Percentiles rank a stretch among this genome's conserved stretches.
Evolutionary conservation across 345 rosid species (phyloP).

Genomic region (Citrus inodora): DNA sequence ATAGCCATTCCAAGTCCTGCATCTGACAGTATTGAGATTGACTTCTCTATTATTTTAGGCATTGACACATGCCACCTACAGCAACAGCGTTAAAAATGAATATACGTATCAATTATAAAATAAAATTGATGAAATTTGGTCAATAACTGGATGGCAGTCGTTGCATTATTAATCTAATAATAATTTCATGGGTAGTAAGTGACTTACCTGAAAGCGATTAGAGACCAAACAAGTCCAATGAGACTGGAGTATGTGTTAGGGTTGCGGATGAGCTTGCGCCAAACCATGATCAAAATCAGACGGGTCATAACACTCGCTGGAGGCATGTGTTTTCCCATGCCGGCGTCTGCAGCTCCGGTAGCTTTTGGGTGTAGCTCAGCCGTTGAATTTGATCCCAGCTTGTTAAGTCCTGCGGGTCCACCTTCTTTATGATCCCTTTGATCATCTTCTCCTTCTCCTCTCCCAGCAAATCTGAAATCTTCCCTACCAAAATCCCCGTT

Average conservation of each 20-base stretch:
- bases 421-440: constrained; percentile 39
- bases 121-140: neutral
- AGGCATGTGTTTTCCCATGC: constrained; percentile 57
- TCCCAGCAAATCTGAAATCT: constrained; percentile 50
- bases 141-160: neutral
- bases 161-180: neutral
- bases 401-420: constrained; percentile 41
- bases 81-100: neutral
- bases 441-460: constrained; percentile 44
- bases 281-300: constrained; percentile 90
- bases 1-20: constrained; percentile 99
- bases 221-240: constrained; percentile 84
- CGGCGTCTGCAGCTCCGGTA: constrained; percentile 29
- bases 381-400: constrained; percentile 55
- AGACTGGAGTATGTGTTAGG: constrained; percentile 98
- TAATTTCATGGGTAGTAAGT: neutral
- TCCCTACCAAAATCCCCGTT: constrained; percentile 50
- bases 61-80: constrained; percentile 88
- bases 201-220: constrained; percentile 73
- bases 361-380: constrained; percentile 60
- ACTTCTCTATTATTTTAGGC: constrained; percentile 74
- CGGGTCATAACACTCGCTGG: constrained; percentile 96
- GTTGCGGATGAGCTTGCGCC: constrained; percentile 93
- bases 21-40: constrained; percentile 92
- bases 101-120: neutral